Evolutionary conservation across 805 yeast species (phyloP).

Genomic region (Nakazawaea laoshanensis): DNA sequence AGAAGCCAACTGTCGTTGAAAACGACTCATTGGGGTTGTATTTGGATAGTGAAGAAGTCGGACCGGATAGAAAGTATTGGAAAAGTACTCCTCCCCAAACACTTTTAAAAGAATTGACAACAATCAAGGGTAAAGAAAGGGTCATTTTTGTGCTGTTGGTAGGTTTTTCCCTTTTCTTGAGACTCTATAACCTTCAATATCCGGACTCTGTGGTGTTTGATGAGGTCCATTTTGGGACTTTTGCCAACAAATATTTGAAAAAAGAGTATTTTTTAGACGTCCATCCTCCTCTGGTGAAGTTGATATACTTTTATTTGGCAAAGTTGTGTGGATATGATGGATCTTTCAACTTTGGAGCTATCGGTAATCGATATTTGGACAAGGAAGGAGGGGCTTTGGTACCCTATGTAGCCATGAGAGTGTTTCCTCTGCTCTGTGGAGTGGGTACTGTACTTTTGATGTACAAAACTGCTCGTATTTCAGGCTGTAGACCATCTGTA

Average conservation of each 20-base stretch:
- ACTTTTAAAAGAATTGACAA: conserved; percentile 12
- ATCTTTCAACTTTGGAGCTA: conserved; percentile 28
- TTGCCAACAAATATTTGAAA: conserved; percentile 34
- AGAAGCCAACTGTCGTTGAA: neutral
- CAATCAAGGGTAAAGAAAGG: conserved; percentile 15
- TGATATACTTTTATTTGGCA: conserved; percentile 49
- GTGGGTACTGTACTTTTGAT: conserved; percentile 41
- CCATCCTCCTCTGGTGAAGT: conserved; percentile 64
- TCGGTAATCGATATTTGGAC: conserved; percentile 35
- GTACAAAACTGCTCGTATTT: conserved; percentile 45
- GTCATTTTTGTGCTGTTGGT: conserved; percentile 16
- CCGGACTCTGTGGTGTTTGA: conserved; percentile 39
- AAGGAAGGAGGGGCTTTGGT: conserved; percentile 17
- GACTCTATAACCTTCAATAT: conserved; percentile 23
- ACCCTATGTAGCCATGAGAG: conserved; percentile 48
- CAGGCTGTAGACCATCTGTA: conserved; percentile 42
- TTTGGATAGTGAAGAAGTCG: conserved; percentile 23
- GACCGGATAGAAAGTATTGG: conserved; percentile 22
- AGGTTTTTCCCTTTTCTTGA: conserved; percentile 19
- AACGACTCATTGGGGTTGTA: neutral
- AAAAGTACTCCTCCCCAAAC: conserved; percentile 18
- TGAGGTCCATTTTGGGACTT: conserved; percentile 34
- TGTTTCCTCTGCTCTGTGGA: conserved; percentile 49
- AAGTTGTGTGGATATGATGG: conserved; percentile 45
- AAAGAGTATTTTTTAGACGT: conserved; percentile 64